These are phyloP conservation scores for Heterobasidion annosum DNA, from an alignment of 1,284 basidiomycete species.

Conservation along the genomic window DNA sequence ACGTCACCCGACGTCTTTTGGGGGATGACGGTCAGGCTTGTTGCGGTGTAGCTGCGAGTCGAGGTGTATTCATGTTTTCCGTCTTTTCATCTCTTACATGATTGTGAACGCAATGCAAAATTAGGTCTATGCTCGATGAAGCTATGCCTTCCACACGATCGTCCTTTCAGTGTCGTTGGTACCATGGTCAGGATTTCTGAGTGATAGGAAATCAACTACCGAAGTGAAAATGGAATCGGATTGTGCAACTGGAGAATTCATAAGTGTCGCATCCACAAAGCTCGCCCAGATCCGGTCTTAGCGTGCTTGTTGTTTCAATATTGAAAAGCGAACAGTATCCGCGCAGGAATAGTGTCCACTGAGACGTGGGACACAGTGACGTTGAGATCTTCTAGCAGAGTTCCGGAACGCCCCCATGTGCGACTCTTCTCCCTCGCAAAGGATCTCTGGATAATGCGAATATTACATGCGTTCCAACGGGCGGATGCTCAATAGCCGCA, in stretches of 20 bases:
- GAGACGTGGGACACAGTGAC: neutral
- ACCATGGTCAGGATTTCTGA: too few relatives aligned
- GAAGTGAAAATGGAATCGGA: too few relatives aligned
- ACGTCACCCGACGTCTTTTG: neutral
- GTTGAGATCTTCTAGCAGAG: too few relatives aligned
- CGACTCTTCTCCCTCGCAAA: too few relatives aligned
- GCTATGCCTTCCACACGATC: neutral
- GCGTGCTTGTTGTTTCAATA: too few relatives aligned
- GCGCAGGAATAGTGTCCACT: too few relatives aligned
- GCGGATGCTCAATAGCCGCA: constrained; percentile 82
- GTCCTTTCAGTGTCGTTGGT: neutral
- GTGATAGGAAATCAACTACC: too few relatives aligned
- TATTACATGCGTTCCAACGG: constrained; percentile 87
- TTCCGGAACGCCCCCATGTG: too few relatives aligned
- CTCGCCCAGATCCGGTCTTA: too few relatives aligned
- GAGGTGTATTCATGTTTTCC: constrained; percentile 1
- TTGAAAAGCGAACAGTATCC: too few relatives aligned
- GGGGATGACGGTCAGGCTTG: neutral
- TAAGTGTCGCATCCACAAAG: too few relatives aligned
- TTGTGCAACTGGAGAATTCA: too few relatives aligned
- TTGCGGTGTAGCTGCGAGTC: neutral
- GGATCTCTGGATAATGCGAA: neutral
- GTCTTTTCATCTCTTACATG: constrained; percentile 2
- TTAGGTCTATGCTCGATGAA: constrained; percentile 1
- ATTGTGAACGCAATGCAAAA: neutral